Evolutionary conservation across 805 yeast genomes (phyloP).

Genomic region (Tetrapisispora fleetii): DNA sequence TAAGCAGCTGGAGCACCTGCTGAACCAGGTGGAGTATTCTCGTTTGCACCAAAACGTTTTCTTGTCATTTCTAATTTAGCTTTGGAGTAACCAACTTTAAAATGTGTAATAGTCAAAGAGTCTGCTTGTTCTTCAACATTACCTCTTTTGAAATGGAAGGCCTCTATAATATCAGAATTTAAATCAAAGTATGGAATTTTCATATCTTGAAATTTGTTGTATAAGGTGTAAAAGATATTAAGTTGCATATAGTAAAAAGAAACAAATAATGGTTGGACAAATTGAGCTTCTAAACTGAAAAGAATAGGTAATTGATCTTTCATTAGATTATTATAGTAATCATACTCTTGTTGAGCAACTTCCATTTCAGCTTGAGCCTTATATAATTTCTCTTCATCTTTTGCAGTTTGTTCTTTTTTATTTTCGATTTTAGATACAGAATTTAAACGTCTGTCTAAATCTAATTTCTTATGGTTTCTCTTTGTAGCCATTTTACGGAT

Average conservation of each 20-base stretch:
- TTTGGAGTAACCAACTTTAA: constrained; percentile 82
- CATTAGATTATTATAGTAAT: constrained; percentile 90
- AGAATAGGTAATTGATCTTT: constrained; percentile 82
- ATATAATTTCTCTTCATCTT: constrained; percentile 87
- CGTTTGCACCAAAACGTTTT: constrained; percentile 47
- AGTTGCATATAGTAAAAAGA: constrained; percentile 95
- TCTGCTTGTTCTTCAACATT: constrained; percentile 85
- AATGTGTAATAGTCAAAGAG: constrained; percentile 80
- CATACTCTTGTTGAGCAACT: constrained; percentile 90
- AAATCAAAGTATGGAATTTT: constrained; percentile 94
- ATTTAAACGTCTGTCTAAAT: constrained; percentile 76
- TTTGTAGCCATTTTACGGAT: constrained; percentile 92
- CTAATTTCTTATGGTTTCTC: constrained; percentile 91
- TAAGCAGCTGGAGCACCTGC: constrained; percentile 21
- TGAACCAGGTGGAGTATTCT: constrained; percentile 16
- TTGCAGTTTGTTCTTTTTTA: constrained; percentile 73
- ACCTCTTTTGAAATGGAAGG: constrained; percentile 75
- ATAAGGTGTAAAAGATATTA: constrained; percentile 89
- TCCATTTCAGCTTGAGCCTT: constrained; percentile 81
- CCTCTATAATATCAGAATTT: constrained; percentile 70
- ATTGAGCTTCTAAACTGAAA: constrained; percentile 81
- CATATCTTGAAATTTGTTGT: constrained; percentile 87
- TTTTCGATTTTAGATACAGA: constrained; percentile 62
- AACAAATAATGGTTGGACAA: constrained; percentile 87
- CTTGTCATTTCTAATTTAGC: constrained; percentile 73